Evolutionary conservation across 1,139 yeast species (phyloP).

Genomic region (Kluyveromyces sp.): DNA sequence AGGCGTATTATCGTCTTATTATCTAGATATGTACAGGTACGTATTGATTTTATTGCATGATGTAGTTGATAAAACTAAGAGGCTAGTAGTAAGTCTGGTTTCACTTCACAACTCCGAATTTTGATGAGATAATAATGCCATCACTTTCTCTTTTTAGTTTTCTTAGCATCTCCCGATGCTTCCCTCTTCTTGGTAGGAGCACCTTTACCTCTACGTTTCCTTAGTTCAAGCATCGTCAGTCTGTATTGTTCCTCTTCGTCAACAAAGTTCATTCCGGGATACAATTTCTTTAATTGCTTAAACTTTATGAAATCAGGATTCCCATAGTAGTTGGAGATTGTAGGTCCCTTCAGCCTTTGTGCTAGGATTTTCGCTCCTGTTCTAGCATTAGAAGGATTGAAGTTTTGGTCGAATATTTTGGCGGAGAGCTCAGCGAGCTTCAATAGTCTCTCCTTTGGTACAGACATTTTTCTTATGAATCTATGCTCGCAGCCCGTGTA

Average conservation of each 20-base stretch:
- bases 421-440: conserved; percentile 53
- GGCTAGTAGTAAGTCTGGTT: too few relatives aligned
- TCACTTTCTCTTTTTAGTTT: conserved; percentile 20
- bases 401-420: conserved; percentile 53
- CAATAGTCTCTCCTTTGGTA: conserved; percentile 41
- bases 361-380: conserved; percentile 74
- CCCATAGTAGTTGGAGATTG: conserved; percentile 68
- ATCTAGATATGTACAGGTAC: not conserved
- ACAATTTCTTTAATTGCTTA: conserved; percentile 51
- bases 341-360: conserved; percentile 69
- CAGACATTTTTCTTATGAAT: conserved; percentile 18
- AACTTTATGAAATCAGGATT: conserved; percentile 62
- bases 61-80: not conserved
- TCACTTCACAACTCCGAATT: too few relatives aligned
- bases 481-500: too few relatives aligned
- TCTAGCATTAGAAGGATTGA: conserved; percentile 62
- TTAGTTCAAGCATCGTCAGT: conserved; percentile 51
- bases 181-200: conserved; percentile 76
- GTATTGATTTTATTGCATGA: not conserved
- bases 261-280: conserved; percentile 50
- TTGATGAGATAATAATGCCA: too few relatives aligned
- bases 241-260: conserved; percentile 74
- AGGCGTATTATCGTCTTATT: not conserved
- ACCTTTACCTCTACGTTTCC: conserved; percentile 87
- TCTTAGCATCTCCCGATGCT: conserved; percentile 36